A percentile compares a stretch with the other conserved stretches of the same genome.
Evolutionary conservation across 73 alveolate species (phyloP).

Genomic region (Halteria grandinella): DNA sequence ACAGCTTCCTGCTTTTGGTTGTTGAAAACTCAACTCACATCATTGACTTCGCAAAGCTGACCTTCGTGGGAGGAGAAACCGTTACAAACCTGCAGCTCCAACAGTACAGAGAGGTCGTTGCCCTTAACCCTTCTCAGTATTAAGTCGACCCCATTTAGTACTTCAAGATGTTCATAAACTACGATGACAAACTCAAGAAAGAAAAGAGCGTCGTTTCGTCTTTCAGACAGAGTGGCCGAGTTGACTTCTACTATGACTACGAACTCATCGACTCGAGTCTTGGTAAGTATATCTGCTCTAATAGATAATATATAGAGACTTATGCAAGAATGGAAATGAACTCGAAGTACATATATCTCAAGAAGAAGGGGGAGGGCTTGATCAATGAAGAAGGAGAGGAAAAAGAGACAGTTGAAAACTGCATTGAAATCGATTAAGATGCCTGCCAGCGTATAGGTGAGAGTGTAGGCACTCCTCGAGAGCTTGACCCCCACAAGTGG

Average conservation of each 20-base stretch:
- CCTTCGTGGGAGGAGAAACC: conserved; percentile 1
- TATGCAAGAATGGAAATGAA: no score
- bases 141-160: conserved; percentile 14
- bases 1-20: neutral
- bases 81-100: neutral
- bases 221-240: conserved; percentile 16
- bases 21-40: conserved; percentile 30
- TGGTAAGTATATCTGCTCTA: no score
- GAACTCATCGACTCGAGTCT: no score
- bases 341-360: neutral
- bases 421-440: neutral
- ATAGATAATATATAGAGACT: no score
- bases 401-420: neutral
- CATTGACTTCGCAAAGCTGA: conserved; percentile 22
- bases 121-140: conserved; percentile 22
- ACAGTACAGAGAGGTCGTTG: conserved; percentile 47
- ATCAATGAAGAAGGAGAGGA: neutral
- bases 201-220: conserved; percentile 13
- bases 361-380: neutral
- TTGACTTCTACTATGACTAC: conserved; percentile 41
- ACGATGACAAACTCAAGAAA: neutral
- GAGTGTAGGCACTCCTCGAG: neutral
- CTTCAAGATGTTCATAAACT: neutral
- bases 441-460: neutral
- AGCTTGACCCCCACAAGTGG: neutral